Conservation (phyloP, 2,329 filamentous ascomycete genomes). For the Aspergillus tamarii region DNA sequence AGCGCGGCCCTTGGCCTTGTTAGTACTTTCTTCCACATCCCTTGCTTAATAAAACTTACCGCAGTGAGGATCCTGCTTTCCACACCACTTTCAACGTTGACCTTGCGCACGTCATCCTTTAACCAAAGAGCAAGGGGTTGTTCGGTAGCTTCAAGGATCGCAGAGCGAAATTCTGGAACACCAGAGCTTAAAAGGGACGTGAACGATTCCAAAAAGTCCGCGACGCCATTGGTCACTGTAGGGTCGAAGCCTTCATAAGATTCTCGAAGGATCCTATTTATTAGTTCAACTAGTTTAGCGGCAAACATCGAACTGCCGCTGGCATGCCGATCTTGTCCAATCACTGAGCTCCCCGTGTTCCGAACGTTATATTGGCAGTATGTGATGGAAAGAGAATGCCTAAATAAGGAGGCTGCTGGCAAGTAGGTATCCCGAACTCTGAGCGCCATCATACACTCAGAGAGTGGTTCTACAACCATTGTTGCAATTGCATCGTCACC, state of each 20-base stretch:
- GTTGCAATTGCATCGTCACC: slow-evolving; percentile 70
- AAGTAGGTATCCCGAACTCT: slow-evolving; percentile 33
- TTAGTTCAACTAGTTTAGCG: slow-evolving; percentile 66
- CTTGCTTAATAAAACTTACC: slow-evolving; percentile 32
- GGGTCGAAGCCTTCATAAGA: slow-evolving; percentile 56
- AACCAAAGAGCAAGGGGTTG: slow-evolving; percentile 38
- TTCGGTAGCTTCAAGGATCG: slow-evolving; percentile 64
- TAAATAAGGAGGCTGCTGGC: slow-evolving; percentile 39
- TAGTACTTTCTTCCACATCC: slow-evolving; percentile 18
- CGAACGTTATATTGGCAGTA: slow-evolving; percentile 21
- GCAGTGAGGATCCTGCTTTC: slow-evolving; percentile 38
- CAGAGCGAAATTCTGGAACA: slow-evolving; percentile 55
- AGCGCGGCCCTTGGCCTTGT: slow-evolving; percentile 34
- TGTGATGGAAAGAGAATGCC: slow-evolving; percentile 40
- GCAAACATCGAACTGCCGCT: slow-evolving; percentile 22
- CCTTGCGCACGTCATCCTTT: slow-evolving; percentile 32
- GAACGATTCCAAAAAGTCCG: slow-evolving; percentile 58
- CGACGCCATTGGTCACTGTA: slow-evolving; percentile 44
- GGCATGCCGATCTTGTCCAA: neutral
- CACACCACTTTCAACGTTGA: slow-evolving; percentile 31
- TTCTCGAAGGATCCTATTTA: slow-evolving; percentile 55
- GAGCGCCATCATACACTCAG: slow-evolving; percentile 54
- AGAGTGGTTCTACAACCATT: slow-evolving; percentile 71
- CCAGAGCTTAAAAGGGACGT: slow-evolving; percentile 57
- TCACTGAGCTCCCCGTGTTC: neutral